Percentiles rank a stretch among this genome's conserved stretches.
These are phyloP conservation scores for Bertia moriformis DNA, from an alignment of 2,329 filamentous ascomycete genomes.

Conservation along the genomic window DNA sequence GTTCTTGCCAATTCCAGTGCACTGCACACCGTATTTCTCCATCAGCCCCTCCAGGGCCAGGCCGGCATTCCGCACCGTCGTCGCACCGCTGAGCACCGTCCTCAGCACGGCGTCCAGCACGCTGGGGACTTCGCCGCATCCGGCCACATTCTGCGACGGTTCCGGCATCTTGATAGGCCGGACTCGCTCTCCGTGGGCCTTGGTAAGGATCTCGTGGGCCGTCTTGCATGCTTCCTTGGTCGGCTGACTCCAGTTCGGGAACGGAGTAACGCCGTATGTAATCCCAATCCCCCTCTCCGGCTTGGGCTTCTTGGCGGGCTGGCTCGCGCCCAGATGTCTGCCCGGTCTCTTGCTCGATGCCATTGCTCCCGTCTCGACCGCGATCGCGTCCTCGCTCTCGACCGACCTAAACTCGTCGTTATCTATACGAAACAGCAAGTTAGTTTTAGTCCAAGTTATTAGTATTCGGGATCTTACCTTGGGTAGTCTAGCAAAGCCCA, in stretches of 20 bases:
- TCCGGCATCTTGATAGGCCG: constrained; percentile 48
- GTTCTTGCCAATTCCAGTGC: too few relatives aligned
- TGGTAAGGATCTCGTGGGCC: constrained; percentile 50
- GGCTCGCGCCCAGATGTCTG: too few relatives aligned
- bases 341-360: too few relatives aligned
- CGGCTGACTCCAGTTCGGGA: constrained; percentile 51
- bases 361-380: too few relatives aligned
- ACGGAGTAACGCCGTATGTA: constrained; percentile 36
- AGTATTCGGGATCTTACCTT: too few relatives aligned
- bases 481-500: too few relatives aligned
- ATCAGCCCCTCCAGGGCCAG: constrained; percentile 32
- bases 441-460: too few relatives aligned
- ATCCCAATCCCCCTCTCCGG: too few relatives aligned
- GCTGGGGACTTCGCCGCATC: constrained; percentile 34
- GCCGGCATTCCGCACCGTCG: constrained; percentile 37
- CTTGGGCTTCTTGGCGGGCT: constrained; percentile 27
- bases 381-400: too few relatives aligned
- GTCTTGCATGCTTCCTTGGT: constrained; percentile 53
- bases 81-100: constrained; percentile 37
- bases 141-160: constrained; percentile 48
- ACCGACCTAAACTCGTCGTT: too few relatives aligned
- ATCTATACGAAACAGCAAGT: too few relatives aligned
- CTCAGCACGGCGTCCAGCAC: constrained; percentile 36
- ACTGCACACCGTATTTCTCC: too few relatives aligned
- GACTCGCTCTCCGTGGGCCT: constrained; percentile 47